Evolutionary conservation across 1,139 yeast genomes (phyloP).

Genomic region (Blastobotrys illinoisensis): DNA sequence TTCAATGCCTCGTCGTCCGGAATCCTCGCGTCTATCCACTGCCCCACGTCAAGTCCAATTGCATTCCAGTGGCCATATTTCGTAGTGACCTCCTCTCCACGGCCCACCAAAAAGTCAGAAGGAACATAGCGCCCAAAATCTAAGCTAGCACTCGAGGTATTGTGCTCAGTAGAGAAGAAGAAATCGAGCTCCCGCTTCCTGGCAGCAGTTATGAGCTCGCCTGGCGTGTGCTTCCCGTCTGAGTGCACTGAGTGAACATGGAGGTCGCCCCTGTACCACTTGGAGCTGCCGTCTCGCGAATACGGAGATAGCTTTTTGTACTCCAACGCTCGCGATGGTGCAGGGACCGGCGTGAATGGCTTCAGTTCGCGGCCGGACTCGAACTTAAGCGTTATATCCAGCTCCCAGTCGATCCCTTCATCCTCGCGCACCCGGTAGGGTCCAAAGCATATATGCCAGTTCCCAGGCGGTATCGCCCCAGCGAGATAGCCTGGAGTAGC

Average conservation of each 20-base stretch:
- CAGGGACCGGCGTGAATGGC: conserved; percentile 10
- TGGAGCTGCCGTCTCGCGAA: neutral
- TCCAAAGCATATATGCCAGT: conserved; percentile 12
- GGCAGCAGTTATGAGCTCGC: conserved; percentile 10
- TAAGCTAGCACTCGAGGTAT: conserved; percentile 15
- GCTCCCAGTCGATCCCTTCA: conserved; percentile 1
- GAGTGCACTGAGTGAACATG: conserved; percentile 16
- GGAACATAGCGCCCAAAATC: conserved; percentile 14
- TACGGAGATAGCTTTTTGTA: neutral
- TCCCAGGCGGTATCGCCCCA: conserved; percentile 14
- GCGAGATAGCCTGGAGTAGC: conserved; percentile 18
- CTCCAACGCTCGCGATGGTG: conserved; percentile 6
- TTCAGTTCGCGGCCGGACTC: neutral
- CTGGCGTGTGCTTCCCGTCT: conserved; percentile 12
- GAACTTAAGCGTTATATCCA: conserved; percentile 3
- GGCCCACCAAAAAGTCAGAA: conserved; percentile 11
- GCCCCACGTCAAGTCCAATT: conserved; percentile 12
- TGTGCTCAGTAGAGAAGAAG: conserved; percentile 17
- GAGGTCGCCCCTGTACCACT: conserved; percentile 17
- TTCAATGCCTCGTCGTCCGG: conserved; percentile 6
- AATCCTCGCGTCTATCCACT: conserved; percentile 14
- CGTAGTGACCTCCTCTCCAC: conserved; percentile 18
- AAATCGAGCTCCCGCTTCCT: conserved; percentile 10
- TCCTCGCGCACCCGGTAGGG: neutral
- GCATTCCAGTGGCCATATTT: conserved; percentile 18